Evolutionary conservation across 345 rosid species (phyloP), one percentile per base, ranked within the genome.

Genomic region (Boechera divaricarpa): DNA sequence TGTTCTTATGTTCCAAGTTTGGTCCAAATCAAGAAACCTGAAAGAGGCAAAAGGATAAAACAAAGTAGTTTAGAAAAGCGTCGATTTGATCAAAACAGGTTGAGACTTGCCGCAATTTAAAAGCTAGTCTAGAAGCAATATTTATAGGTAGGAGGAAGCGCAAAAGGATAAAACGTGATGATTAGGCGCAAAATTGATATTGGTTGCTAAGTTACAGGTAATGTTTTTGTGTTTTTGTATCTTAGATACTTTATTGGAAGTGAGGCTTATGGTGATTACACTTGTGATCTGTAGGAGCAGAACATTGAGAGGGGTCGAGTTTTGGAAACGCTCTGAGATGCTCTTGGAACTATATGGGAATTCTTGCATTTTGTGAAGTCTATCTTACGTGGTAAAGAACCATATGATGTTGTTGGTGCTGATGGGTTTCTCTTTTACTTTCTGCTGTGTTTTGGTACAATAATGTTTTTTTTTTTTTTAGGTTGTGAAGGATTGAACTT

Each of bases 131-230:
- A 18, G 39, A 35, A 35, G 39, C 21, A 18, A 18, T 18, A 18
- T 18, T 18, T 26, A 36, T 2, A 8, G 0, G 7, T 36, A 4
- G 6, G n/a, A 42, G 48, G 47, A 42, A 15, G 48, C 5, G 5
- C 15, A 4, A 1, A 11, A 13, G n/a, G 15, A 39, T 5, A 3
- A 10, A 39, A 39, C 4, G 13, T 13, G 44, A 39, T 3, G 44
- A 39, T 39, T 3, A 1, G 1, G 13, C 1, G 1, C 4, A 39
- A 10, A 10, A 0, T 1, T 39, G 11, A 18, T 26, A 7, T 48
- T 48, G 10, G 26, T 6, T n/a, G 7, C 86, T 63, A 79, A 78
- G 59, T 36, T 74, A 44, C 72, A 74, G 51, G 72, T 74, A 74
- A 33, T 10, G 28, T 3, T 7, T 3, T 16, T 7, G 53, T 49